A percentile compares a stretch with the other conserved stretches of the same genome.
phyloP scores from a whole-genome alignment of 768 basidiomycete genomes.

The Rhizopogon vulgaris region DNA sequence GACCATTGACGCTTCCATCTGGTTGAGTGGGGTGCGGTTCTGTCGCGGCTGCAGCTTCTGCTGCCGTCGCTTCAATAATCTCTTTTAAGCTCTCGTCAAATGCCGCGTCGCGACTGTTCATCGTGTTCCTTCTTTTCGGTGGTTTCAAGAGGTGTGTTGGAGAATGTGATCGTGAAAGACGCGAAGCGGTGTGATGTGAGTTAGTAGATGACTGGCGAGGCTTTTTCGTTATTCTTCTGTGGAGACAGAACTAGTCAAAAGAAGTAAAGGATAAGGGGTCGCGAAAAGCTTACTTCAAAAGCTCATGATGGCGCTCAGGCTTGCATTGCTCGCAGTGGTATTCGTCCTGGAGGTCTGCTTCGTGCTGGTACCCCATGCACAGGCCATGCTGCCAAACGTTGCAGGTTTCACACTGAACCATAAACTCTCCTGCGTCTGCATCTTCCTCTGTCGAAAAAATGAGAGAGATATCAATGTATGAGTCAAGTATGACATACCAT shows the following conservation, averaged over 20 bases:
- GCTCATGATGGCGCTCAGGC: constrained; percentile 78
- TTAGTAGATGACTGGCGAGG: constrained; percentile 59
- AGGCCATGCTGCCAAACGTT: constrained; percentile 97
- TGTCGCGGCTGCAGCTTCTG: constrained; percentile 54
- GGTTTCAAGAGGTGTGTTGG: constrained; percentile 55
- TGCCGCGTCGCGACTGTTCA: constrained; percentile 94
- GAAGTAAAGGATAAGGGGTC: constrained; percentile 9
- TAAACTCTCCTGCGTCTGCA: constrained; percentile 85
- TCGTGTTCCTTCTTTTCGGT: constrained; percentile 90
- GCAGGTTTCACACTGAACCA: constrained; percentile 97
- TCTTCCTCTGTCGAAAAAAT: constrained; percentile 54
- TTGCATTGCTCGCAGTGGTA: constrained; percentile 94
- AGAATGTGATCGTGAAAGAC: constrained; percentile 72
- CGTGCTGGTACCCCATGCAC: constrained; percentile 89
- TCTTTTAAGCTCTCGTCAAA: constrained; percentile 86
- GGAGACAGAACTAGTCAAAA: constrained; percentile 11
- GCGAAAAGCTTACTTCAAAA: constrained; percentile 61
- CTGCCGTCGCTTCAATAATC: constrained; percentile 67
- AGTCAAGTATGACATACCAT: constrained; percentile 43
- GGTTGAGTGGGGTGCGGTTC: constrained; percentile 31
- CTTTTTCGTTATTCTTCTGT: constrained; percentile 58
- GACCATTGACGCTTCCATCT: constrained; percentile 35
- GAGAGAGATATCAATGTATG: constrained; percentile 9
- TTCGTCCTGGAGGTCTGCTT: constrained; percentile 68
- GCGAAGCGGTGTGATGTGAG: constrained; percentile 53